Conservation (phyloP, 176 grass and related monocot species). For the Tillandsia fasciculata region DNA sequence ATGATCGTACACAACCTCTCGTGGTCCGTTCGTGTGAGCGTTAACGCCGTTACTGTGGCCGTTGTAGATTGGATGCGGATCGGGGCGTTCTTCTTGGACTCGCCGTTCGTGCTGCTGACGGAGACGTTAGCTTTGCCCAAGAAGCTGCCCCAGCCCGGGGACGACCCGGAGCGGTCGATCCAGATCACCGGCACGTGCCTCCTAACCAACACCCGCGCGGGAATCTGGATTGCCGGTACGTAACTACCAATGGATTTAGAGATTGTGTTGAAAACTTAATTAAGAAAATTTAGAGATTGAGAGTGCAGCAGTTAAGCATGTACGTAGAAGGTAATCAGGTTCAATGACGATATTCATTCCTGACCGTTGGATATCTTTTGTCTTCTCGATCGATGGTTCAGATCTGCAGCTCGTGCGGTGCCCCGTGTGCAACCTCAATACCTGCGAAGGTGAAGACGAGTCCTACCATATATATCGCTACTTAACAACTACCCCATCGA, state of each 20-base stretch:
- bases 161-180: conserved; percentile 23
- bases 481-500: no score
- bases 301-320: no score
- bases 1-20: not conserved
- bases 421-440: conserved; percentile 52
- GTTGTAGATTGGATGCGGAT: conserved; percentile 59
- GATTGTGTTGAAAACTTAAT: no score
- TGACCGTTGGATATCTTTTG: not conserved
- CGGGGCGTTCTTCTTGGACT: conserved; percentile 62
- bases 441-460: conserved; percentile 46
- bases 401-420: conserved; percentile 74
- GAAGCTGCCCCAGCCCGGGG: conserved; percentile 22
- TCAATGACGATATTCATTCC: not conserved
- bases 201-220: conserved; percentile 37
- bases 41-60: not conserved
- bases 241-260: not conserved
- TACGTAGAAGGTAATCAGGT: no score
- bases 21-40: not conserved
- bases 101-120: conserved; percentile 42
- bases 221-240: conserved; percentile 88
- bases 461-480: no score
- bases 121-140: conserved; percentile 43
- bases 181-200: conserved; percentile 45
- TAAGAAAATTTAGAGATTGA: no score
- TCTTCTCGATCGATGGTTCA: conserved; percentile 21